Evolutionary conservation across 805 yeast species (phyloP).

Genomic region (Lipomyces orientalis): DNA sequence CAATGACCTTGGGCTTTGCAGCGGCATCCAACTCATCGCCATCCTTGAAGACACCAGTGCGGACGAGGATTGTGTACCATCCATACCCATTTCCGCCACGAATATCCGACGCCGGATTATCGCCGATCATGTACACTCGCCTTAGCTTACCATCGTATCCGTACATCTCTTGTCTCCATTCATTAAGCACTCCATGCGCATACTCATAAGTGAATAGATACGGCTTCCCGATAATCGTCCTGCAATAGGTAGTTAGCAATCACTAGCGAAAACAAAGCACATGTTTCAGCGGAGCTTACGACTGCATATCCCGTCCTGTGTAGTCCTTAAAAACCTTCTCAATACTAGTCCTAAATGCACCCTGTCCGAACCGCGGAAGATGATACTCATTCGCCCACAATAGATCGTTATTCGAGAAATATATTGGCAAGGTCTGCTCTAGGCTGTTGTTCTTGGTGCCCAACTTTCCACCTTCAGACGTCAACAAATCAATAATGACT

Average conservation of each 20-base stretch:
- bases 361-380: slow-evolving; percentile 87
- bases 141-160: slow-evolving; percentile 44
- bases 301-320: slow-evolving; percentile 57
- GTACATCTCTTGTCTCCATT: slow-evolving; percentile 42
- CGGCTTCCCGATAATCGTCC: slow-evolving; percentile 81
- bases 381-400: slow-evolving; percentile 85
- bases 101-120: slow-evolving; percentile 92
- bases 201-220: slow-evolving; percentile 76
- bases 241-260: slow-evolving; percentile 31
- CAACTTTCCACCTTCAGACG: slow-evolving; percentile 63
- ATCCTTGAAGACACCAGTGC: slow-evolving; percentile 85
- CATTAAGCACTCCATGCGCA: slow-evolving; percentile 73
- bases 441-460: slow-evolving; percentile 60
- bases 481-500: slow-evolving; percentile 71
- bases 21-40: slow-evolving; percentile 43
- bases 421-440: slow-evolving; percentile 34
- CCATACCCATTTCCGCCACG: slow-evolving; percentile 86
- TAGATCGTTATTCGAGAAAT: slow-evolving; percentile 60
- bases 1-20: slow-evolving; percentile 57
- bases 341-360: slow-evolving; percentile 73
- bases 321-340: slow-evolving; percentile 63
- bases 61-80: slow-evolving; percentile 84
- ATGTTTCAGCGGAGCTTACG: background rate
- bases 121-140: slow-evolving; percentile 93
- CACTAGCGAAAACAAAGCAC: background rate